phyloP scores from a whole-genome alignment of 306 rosid species.

The Cucurbita ficifolia region DNA sequence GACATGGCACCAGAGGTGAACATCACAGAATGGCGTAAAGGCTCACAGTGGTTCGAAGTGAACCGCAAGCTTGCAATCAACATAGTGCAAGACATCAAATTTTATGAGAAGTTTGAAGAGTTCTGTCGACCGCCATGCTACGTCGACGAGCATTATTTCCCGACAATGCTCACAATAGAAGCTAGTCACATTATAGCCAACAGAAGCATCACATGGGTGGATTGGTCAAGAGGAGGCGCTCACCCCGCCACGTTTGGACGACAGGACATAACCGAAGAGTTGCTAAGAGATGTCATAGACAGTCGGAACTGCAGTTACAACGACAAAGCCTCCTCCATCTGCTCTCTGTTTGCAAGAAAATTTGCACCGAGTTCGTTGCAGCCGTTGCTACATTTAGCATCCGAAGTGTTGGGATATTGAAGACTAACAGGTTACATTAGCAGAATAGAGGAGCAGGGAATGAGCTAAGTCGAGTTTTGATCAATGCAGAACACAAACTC shows the following conservation, averaged over 20 bases:
- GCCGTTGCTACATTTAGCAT: slow-evolving; percentile 43
- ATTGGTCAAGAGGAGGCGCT: slow-evolving; percentile 95
- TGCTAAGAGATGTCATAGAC: slow-evolving; percentile 23
- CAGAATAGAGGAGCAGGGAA: not conserved
- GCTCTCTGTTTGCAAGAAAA: slow-evolving; percentile 77
- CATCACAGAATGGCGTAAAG: slow-evolving; percentile 80
- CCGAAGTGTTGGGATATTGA: slow-evolving; percentile 51
- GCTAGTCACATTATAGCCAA: slow-evolving; percentile 47
- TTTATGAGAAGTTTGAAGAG: slow-evolving; percentile 38
- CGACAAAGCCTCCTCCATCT: slow-evolving; percentile 25
- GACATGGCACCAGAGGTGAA: slow-evolving; percentile 70
- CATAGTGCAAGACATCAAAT: slow-evolving; percentile 49
- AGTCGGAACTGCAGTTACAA: slow-evolving; percentile 49
- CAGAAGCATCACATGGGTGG: slow-evolving; percentile 91
- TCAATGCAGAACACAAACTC: not conserved
- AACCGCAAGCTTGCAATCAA: slow-evolving; percentile 58
- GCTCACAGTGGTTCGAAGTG: slow-evolving; percentile 89
- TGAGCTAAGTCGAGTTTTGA: not conserved
- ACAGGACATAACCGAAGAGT: slow-evolving; percentile 38
- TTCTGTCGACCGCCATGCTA: slow-evolving; percentile 79
- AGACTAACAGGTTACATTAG: not conserved
- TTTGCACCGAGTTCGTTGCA: slow-evolving; percentile 82
- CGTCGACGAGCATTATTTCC: slow-evolving; percentile 92
- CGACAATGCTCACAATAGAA: slow-evolving; percentile 70
- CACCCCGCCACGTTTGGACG: slow-evolving; percentile 86